Conservation (phyloP, 1,284 basidiomycete species). For the Apiotrichum siamense region DNA sequence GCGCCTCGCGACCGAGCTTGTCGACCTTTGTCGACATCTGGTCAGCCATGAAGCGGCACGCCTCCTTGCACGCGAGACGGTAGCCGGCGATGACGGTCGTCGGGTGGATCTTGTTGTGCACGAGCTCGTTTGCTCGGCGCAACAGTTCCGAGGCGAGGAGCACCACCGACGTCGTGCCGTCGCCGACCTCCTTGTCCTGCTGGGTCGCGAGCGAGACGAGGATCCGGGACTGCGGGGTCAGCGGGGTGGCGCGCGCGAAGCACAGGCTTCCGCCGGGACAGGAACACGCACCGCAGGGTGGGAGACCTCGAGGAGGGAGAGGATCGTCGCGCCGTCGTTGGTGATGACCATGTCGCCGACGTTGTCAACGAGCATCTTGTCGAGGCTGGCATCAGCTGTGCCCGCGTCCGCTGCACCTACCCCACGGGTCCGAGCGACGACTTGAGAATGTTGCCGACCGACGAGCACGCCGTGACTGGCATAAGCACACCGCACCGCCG, state of each 20-base stretch:
- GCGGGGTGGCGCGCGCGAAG: too few species aligned
- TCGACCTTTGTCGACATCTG: slow-evolving; percentile 96
- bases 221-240: slow-evolving; percentile 58
- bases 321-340: slow-evolving; percentile 98
- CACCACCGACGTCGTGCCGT: slow-evolving; percentile 98
- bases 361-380: slow-evolving; percentile 98
- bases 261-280: not conserved
- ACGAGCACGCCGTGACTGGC: slow-evolving; percentile 85
- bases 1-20: slow-evolving; percentile 77
- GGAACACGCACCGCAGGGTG: slow-evolving; percentile 69
- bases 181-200: slow-evolving; percentile 98
- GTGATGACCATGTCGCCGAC: slow-evolving; percentile 99
- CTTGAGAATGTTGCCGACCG: slow-evolving; percentile 97
- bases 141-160: slow-evolving; percentile 95
- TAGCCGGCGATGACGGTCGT: slow-evolving; percentile 99
- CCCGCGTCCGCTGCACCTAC: slow-evolving; percentile 21
- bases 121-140: slow-evolving; percentile 92
- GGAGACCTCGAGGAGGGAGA: slow-evolving; percentile 83
- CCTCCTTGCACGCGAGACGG: slow-evolving; percentile 88
- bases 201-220: slow-evolving; percentile 98
- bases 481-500: not conserved
- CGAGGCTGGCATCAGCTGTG: slow-evolving; percentile 54
- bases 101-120: slow-evolving; percentile 97
- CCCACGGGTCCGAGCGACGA: slow-evolving; percentile 90
- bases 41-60: slow-evolving; percentile 97